phyloP scores from a whole-genome alignment of 2,329 filamentous ascomycete species.

The Fusarium robinianum region DNA sequence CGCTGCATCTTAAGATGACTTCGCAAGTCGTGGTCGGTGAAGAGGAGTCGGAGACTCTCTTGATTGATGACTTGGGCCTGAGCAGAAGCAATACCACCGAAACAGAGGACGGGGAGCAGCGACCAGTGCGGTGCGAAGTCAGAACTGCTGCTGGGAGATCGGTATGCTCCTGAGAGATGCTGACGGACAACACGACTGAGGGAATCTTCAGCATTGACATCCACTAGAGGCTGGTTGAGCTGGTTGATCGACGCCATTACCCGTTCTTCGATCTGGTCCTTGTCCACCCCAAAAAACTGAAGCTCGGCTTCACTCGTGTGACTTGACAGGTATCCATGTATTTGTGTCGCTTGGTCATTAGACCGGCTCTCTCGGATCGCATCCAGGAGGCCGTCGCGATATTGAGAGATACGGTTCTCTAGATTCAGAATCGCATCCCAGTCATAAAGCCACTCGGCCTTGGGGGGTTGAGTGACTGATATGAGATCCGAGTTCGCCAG shows the following conservation, averaged over 20 bases:
- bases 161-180: slow-evolving; percentile 42
- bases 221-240: slow-evolving; percentile 43
- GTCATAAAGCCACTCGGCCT: slow-evolving; percentile 69
- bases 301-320: slow-evolving; percentile 32
- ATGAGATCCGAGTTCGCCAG: slow-evolving; percentile 60
- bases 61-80: slow-evolving; percentile 80
- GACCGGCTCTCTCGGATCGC: slow-evolving; percentile 27
- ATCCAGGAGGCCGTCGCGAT: slow-evolving; percentile 37
- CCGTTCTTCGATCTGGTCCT: slow-evolving; percentile 51
- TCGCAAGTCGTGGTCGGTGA: slow-evolving; percentile 71
- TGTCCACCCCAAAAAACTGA: slow-evolving; percentile 55
- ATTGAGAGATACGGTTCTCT: slow-evolving; percentile 60
- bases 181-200: slow-evolving; percentile 48
- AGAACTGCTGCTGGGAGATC: slow-evolving; percentile 22
- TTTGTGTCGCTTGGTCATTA: not conserved
- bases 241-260: slow-evolving; percentile 56
- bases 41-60: slow-evolving; percentile 75
- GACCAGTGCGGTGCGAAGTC: slow-evolving; percentile 60
- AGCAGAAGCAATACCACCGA: slow-evolving; percentile 71
- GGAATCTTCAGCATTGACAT: slow-evolving; percentile 38
- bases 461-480: slow-evolving; percentile 55
- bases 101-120: slow-evolving; percentile 69
- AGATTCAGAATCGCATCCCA: slow-evolving; percentile 71
- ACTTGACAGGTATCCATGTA: not conserved
- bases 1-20: slow-evolving; percentile 75